phyloP scores from a whole-genome alignment of 257 asterid species.

The Solanum peruvianum region DNA sequence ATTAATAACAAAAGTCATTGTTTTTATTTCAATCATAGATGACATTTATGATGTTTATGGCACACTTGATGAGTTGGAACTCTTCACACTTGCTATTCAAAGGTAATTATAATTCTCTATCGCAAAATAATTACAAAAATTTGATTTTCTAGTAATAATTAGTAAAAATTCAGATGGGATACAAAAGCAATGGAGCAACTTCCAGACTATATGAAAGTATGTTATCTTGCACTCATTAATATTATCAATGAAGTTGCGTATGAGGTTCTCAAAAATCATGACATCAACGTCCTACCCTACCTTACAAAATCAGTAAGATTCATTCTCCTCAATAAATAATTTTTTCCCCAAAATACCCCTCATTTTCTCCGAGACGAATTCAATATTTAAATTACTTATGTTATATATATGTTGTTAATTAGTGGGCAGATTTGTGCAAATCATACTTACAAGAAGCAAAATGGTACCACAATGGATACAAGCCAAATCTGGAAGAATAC shows the following conservation, averaged over 20 bases:
- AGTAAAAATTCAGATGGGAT: conserved; percentile 7
- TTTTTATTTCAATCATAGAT: not conserved
- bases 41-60: not conserved
- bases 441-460: conserved; percentile 21
- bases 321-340: not conserved
- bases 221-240: conserved; percentile 6
- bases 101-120: not conserved
- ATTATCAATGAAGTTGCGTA: conserved; percentile 8
- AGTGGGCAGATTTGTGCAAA: conserved; percentile 26
- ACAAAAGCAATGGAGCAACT: conserved; percentile 2
- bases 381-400: not conserved
- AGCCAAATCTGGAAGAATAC: conserved; percentile 25
- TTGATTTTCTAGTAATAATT: not conserved
- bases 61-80: not conserved
- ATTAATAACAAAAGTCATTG: not conserved
- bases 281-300: not conserved
- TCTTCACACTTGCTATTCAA: not conserved
- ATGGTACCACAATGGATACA: conserved; percentile 22
- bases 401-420: not conserved
- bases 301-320: not conserved
- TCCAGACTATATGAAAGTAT: conserved; percentile 17
- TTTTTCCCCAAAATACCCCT: not conserved
- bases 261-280: conserved; percentile 3
- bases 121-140: too few species aligned
- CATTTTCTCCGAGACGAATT: not conserved